Evolutionary conservation across 805 yeast species (phyloP).

Genomic region (Ogataea glucozyma): DNA sequence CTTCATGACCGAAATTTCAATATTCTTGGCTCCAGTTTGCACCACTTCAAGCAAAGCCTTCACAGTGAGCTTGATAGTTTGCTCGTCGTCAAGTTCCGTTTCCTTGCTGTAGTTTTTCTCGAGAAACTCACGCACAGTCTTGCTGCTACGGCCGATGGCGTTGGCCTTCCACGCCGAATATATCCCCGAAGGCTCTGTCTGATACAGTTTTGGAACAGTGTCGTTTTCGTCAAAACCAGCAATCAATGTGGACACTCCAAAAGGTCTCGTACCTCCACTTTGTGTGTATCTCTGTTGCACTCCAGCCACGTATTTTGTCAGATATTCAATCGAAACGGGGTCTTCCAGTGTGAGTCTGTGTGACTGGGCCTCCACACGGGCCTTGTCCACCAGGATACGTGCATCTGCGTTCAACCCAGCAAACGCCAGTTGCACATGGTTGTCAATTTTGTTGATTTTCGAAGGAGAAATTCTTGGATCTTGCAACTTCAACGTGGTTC

Average conservation of each 20-base stretch:
- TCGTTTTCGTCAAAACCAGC: constrained; percentile 95
- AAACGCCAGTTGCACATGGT: constrained; percentile 88
- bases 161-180: constrained; percentile 98
- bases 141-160: constrained; percentile 92
- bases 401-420: constrained; percentile 99
- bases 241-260: constrained; percentile 91
- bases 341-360: constrained; percentile 93
- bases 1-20: constrained; percentile 85
- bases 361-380: constrained; percentile 95
- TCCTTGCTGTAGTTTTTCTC: constrained; percentile 75
- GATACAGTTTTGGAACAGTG: constrained; percentile 76
- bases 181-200: constrained; percentile 97
- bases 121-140: constrained; percentile 92
- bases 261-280: constrained; percentile 98
- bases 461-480: constrained; percentile 96
- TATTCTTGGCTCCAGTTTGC: constrained; percentile 96
- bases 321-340: constrained; percentile 85
- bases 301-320: constrained; percentile 95
- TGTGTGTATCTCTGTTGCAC: constrained; percentile 97
- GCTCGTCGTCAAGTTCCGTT: constrained; percentile 62
- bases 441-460: constrained; percentile 87
- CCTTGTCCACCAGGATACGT: constrained; percentile 88
- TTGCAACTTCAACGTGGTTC: constrained; percentile 92
- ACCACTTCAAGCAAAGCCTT: constrained; percentile 92
- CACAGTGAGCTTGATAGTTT: constrained; percentile 77